Conservation (phyloP, 2,329 filamentous ascomycete species). For the Aspergillus pseudoviridinutans region DNA sequence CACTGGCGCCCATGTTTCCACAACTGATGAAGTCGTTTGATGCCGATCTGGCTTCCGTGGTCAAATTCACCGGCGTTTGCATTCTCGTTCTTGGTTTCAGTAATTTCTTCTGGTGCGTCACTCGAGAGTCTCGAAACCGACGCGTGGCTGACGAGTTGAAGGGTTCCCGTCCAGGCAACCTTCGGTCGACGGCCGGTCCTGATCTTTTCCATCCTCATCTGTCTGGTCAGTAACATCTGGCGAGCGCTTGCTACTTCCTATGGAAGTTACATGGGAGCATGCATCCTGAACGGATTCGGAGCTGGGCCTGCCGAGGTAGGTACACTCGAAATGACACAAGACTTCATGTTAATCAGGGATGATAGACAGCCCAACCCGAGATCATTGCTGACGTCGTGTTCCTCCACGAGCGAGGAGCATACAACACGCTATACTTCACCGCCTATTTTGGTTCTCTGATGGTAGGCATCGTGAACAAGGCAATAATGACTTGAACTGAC, state of each 20-base stretch:
- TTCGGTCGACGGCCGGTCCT: slow-evolving; percentile 54
- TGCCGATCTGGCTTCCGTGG: slow-evolving; percentile 49
- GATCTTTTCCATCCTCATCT: slow-evolving; percentile 51
- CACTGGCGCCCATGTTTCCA: slow-evolving; percentile 58
- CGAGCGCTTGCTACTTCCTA: slow-evolving; percentile 57
- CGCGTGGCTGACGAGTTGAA: slow-evolving; percentile 17
- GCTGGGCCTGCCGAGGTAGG: slow-evolving; percentile 55
- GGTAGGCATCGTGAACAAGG: slow-evolving; percentile 29
- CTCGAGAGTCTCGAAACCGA: neutral
- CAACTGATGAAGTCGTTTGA: slow-evolving; percentile 55
- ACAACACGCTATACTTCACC: slow-evolving; percentile 59
- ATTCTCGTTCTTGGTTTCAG: slow-evolving; percentile 57
- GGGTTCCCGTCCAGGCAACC: slow-evolving; percentile 53
- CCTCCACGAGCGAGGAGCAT: slow-evolving; percentile 61
- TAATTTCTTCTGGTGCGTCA: slow-evolving; percentile 55
- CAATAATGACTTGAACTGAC: neutral
- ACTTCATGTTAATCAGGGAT: neutral
- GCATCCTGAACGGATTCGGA: slow-evolving; percentile 58
- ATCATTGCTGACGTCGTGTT: slow-evolving; percentile 65
- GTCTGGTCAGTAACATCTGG: slow-evolving; percentile 54
- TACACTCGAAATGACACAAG: neutral
- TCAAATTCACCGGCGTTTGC: slow-evolving; percentile 55
- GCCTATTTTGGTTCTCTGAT: slow-evolving; percentile 61
- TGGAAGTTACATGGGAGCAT: slow-evolving; percentile 61
- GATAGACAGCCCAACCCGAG: slow-evolving; percentile 54